Evolutionary conservation across 805 yeast species (phyloP).

Genomic region (Candida sanyiensis): DNA sequence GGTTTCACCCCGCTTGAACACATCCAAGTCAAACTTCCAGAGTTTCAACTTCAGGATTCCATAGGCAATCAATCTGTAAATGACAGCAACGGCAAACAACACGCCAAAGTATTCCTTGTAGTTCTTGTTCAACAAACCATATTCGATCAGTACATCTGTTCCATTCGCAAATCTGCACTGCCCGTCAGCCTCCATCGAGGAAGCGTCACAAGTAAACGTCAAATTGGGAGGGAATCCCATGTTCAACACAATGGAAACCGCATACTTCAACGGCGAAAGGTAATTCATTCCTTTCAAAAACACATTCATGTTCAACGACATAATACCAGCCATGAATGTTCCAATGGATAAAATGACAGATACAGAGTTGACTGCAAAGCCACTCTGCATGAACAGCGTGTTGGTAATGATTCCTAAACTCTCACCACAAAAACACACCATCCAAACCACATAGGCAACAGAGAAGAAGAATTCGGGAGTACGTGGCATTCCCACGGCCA

Average conservation of each 20-base stretch:
- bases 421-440: conserved; percentile 71
- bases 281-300: conserved; percentile 69
- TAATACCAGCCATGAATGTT: conserved; percentile 76
- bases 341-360: conserved; percentile 64
- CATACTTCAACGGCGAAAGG: conserved; percentile 72
- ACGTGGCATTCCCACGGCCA: conserved; percentile 70
- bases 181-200: conserved; percentile 30
- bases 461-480: conserved; percentile 63
- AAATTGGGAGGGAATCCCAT: conserved; percentile 45
- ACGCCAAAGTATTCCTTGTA: conserved; percentile 33
- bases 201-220: conserved; percentile 42
- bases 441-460: conserved; percentile 46
- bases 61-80: conserved; percentile 39
- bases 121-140: conserved; percentile 30
- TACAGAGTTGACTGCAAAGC: conserved; percentile 72
- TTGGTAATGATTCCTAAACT: conserved; percentile 78
- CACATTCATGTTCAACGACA: conserved; percentile 70
- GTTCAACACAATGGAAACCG: conserved; percentile 48
- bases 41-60: conserved; percentile 15
- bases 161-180: conserved; percentile 51
- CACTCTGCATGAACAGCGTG: conserved; percentile 66
- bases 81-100: conserved; percentile 33
- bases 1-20: conserved; percentile 6
- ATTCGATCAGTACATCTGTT: conserved; percentile 45
- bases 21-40: conserved; percentile 19